Conservation (phyloP, 495 filamentous ascomycete genomes). For the Cladorrhinum samala region DNA sequence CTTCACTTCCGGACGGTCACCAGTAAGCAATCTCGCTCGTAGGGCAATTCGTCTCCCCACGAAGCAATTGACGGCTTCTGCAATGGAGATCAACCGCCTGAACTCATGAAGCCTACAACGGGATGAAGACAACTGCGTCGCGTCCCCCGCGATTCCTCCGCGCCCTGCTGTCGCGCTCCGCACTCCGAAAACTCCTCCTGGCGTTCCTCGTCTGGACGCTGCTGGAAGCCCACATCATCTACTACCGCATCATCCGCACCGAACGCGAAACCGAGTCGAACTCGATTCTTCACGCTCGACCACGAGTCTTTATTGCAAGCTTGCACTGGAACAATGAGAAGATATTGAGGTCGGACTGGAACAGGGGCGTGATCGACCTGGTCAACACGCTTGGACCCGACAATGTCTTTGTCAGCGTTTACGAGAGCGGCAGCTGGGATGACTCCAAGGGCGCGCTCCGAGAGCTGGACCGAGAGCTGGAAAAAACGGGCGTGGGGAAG, state of each 20-base stretch:
- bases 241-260: slow-evolving; percentile 24
- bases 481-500: slow-evolving; percentile 43
- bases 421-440: slow-evolving; percentile 69
- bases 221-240: slow-evolving; percentile 26
- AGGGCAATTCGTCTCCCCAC: not conserved
- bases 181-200: slow-evolving; percentile 19
- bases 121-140: slow-evolving; percentile 9
- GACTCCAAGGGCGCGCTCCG: slow-evolving; percentile 57
- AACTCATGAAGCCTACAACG: slow-evolving; percentile 4
- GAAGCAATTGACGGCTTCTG: not conserved
- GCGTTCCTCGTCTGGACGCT: slow-evolving; percentile 22
- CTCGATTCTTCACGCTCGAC: slow-evolving; percentile 6
- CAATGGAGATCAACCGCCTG: no score
- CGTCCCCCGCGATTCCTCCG: slow-evolving; percentile 19
- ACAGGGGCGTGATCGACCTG: slow-evolving; percentile 50
- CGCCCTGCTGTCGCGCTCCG: slow-evolving; percentile 19
- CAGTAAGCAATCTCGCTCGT: not conserved
- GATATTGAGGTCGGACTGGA: slow-evolving; percentile 59
- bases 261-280: slow-evolving; percentile 12
- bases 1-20: not conserved
- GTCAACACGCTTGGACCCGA: slow-evolving; percentile 49
- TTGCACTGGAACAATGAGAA: slow-evolving; percentile 65
- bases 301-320: slow-evolving; percentile 58
- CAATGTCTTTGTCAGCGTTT: slow-evolving; percentile 66
- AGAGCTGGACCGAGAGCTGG: slow-evolving; percentile 53